Base-by-base conservation (phyloP, 2,329 filamentous ascomycete genomes). In the Cercospora sp. region DNA sequence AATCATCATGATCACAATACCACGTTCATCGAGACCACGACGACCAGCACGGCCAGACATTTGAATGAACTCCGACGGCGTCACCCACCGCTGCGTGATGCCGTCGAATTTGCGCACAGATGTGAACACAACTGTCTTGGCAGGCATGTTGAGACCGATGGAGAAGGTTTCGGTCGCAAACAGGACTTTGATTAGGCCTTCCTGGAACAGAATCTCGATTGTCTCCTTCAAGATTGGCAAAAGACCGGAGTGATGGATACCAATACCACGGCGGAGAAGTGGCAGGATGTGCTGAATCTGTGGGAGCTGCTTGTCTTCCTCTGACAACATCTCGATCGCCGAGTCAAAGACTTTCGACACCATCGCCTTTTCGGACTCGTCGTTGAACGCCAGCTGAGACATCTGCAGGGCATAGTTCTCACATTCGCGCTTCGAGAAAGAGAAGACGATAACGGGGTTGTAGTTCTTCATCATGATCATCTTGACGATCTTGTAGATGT, bases 1-100 rank as follows among this genome's bases (percentile, higher is more conserved):
- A 70, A 99, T 91, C 94, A 99, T 98, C 93, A 99, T 98, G 79
- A 99, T 98, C 73, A 99, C 95, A 74, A 98, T 96, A 86, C 95
- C 95, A 72, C 95, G 91, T 70, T 97, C 94, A 82, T 99, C 95
- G 64, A 99, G 90, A 81, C 95, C 95, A 88, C 95, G 90, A 86
- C 95, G 92, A 77, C 95, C 95, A 68, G 95, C 95, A 81, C 95
- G 92, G 69, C 95, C 95, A 64, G 95, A 97, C 95, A 99, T 99
- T 79, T 99, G 95, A 63, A 99, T 92, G 80, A 98, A 99, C 76
- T 99, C 95, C 10, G 93, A 97, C 1, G 93, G 93, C 0, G 94
- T 97, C 20, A 98, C 87, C 81, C 94, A 96, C 71, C 94, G 87
- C 74, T 88, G 87, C 67, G 87, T 85, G 6, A 89, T 86, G 66